phyloP scores from a whole-genome alignment of 768 basidiomycete species.

The Stropharia rugosoannulata region DNA sequence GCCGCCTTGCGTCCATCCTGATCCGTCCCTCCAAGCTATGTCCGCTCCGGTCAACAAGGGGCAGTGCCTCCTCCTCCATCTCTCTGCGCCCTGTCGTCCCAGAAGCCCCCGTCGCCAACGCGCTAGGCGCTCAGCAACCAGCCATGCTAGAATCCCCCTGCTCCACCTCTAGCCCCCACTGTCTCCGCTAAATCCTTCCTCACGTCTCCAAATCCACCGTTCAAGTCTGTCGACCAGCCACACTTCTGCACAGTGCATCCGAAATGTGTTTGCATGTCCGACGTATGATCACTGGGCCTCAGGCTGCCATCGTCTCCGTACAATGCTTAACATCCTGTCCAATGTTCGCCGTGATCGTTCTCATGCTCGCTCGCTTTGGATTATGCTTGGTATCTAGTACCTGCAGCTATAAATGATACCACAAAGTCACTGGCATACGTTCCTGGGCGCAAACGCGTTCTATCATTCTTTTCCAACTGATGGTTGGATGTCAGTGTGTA shows the following conservation, averaged over 20 bases:
- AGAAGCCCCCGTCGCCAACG: no score
- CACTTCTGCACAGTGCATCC: background rate
- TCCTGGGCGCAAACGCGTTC: background rate
- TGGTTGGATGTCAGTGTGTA: background rate
- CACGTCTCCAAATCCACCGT: background rate
- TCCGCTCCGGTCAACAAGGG: background rate
- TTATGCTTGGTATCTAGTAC: conserved; percentile 2
- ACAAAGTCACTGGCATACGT: background rate
- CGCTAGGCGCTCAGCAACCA: no score
- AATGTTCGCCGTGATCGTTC: background rate
- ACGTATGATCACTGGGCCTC: conserved; percentile 8
- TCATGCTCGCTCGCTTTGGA: conserved; percentile 6
- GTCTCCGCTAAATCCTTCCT: conserved; percentile 1
- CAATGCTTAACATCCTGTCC: background rate
- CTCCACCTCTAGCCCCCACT: conserved; percentile 1
- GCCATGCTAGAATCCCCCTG: background rate
- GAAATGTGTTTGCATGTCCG: conserved; percentile 11
- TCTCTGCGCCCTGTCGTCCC: no score
- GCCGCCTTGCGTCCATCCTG: conserved; percentile 9
- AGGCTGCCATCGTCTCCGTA: conserved; percentile 5
- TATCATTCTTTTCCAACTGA: background rate
- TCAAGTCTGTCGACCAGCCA: background rate
- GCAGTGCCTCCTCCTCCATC: no score
- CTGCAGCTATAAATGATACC: background rate
- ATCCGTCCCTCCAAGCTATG: background rate